A percentile compares a stretch with the other conserved stretches of the same genome.
Evolutionary conservation across 768 basidiomycete genomes (phyloP).

Genomic region (Fomitopsis serialis): DNA sequence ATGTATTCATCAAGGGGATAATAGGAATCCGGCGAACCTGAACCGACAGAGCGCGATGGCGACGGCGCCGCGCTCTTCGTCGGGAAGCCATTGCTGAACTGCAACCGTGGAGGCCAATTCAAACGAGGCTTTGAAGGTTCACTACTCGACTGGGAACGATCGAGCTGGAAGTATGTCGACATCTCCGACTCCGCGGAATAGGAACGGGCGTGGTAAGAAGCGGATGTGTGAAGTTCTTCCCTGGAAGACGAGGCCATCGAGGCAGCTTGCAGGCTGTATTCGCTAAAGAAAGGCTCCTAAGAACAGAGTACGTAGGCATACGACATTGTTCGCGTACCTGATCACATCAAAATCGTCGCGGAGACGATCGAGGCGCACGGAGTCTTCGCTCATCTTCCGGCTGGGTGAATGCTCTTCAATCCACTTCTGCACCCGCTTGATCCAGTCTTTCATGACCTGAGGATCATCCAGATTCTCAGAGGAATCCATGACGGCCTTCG

Average conservation of each 20-base stretch:
- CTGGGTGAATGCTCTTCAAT: slow-evolving; percentile 47
- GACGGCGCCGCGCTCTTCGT: slow-evolving; percentile 22
- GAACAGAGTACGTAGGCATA: neutral
- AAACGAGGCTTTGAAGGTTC: slow-evolving; percentile 29
- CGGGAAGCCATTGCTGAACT: slow-evolving; percentile 32
- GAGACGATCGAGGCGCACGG: slow-evolving; percentile 22
- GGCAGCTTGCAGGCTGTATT: slow-evolving; percentile 1
- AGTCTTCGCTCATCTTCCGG: slow-evolving; percentile 41
- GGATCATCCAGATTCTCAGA: slow-evolving; percentile 37
- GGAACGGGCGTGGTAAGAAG: slow-evolving; percentile 31
- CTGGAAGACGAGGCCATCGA: slow-evolving; percentile 1
- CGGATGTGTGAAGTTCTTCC: slow-evolving; percentile 4
- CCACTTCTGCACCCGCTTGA: slow-evolving; percentile 69
- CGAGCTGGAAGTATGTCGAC: slow-evolving; percentile 41
- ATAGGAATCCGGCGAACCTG: slow-evolving; percentile 36
- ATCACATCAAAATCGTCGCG: neutral
- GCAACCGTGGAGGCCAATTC: slow-evolving; percentile 44
- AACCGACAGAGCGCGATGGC: slow-evolving; percentile 47
- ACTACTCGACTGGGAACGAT: slow-evolving; percentile 7
- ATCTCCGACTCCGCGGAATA: slow-evolving; percentile 58
- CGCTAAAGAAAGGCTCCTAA: neutral
- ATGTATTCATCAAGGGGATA: slow-evolving; percentile 40
- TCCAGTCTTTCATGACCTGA: slow-evolving; percentile 65
- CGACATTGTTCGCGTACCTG: neutral
- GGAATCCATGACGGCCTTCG: slow-evolving; percentile 47